A percentile compares a stretch with the other conserved stretches of the same genome.
Evolutionary conservation across 1,139 yeast genomes (phyloP).

Genomic region (Nakaseomyces uthaithaninus): DNA sequence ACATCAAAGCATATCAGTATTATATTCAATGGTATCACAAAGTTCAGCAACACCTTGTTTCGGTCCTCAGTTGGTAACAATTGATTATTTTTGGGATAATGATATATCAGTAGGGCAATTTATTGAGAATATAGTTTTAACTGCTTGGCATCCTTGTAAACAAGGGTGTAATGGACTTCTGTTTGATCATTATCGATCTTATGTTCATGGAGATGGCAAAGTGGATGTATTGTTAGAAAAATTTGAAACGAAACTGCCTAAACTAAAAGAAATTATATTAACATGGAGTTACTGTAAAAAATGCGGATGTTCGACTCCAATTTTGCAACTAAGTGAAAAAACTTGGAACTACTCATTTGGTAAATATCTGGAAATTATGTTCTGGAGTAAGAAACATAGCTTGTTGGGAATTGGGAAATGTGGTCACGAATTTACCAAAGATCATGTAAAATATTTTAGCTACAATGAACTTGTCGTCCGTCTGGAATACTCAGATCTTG

Average conservation of each 20-base stretch:
- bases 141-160: constrained; percentile 57
- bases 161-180: constrained; percentile 74
- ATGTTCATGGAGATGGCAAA: constrained; percentile 83
- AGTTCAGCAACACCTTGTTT: constrained; percentile 86
- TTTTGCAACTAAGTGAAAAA: constrained; percentile 76
- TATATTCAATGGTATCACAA: constrained; percentile 75
- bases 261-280: constrained; percentile 58
- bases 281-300: constrained; percentile 90
- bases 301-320: constrained; percentile 71
- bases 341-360: constrained; percentile 92
- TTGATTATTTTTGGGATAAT: constrained; percentile 84
- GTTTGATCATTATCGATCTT: constrained; percentile 73
- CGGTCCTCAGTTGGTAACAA: constrained; percentile 76
- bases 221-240: constrained; percentile 69
- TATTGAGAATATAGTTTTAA: constrained; percentile 71
- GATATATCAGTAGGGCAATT: constrained; percentile 87
- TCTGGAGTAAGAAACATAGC: constrained; percentile 54
- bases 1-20: constrained; percentile 70
- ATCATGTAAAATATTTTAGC: constrained; percentile 79
- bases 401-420: constrained; percentile 51
- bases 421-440: constrained; percentile 68
- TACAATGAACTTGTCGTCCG: constrained; percentile 71
- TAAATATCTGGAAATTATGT: constrained; percentile 76
- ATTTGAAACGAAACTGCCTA: constrained; percentile 47
- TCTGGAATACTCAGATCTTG: constrained; percentile 69